These are phyloP conservation scores for Penicillium fimorum DNA, from an alignment of 495 filamentous ascomycete genomes.

Conservation along the genomic window DNA sequence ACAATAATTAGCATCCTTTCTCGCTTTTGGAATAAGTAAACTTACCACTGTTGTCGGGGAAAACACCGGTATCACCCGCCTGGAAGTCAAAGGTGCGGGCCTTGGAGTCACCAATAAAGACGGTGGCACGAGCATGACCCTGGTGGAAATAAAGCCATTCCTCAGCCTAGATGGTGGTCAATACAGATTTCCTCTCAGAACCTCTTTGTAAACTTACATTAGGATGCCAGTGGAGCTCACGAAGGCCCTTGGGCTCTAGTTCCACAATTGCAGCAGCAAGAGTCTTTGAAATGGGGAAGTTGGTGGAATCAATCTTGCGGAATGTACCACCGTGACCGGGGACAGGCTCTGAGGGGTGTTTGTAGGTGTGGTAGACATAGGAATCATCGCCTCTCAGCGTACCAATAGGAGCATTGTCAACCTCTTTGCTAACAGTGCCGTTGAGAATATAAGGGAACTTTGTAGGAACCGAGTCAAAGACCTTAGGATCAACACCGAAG, in stretches of 20 bases:
- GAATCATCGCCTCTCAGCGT: conserved; percentile 53
- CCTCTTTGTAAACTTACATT: conserved; percentile 44
- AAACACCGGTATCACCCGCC: conserved; percentile 62
- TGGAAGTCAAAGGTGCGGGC: conserved; percentile 64
- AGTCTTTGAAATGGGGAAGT: conserved; percentile 59
- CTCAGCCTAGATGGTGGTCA: conserved; percentile 43
- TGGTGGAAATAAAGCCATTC: conserved; percentile 68
- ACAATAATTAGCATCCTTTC: neutral
- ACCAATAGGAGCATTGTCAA: conserved; percentile 47
- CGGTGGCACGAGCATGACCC: conserved; percentile 57
- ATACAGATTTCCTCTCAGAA: no score
- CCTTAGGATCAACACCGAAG: conserved; percentile 55
- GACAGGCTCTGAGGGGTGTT: conserved; percentile 50
- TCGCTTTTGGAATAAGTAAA: neutral
- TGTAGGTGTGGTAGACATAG: conserved; percentile 54
- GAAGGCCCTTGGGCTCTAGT: conserved; percentile 57
- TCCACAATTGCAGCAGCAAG: conserved; percentile 61
- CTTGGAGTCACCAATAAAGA: conserved; percentile 57
- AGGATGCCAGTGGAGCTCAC: conserved; percentile 70
- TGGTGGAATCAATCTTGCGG: conserved; percentile 59
- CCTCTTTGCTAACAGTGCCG: conserved; percentile 48
- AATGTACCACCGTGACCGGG: conserved; percentile 59
- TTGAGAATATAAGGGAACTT: conserved; percentile 62
- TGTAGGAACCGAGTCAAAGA: conserved; percentile 56
- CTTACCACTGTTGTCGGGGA: conserved; percentile 60